A percentile compares a stretch with the other conserved stretches of the same genome.
phyloP scores from a whole-genome alignment of 2,329 filamentous ascomycete genomes.

The Paracoccidioides lutzii region DNA sequence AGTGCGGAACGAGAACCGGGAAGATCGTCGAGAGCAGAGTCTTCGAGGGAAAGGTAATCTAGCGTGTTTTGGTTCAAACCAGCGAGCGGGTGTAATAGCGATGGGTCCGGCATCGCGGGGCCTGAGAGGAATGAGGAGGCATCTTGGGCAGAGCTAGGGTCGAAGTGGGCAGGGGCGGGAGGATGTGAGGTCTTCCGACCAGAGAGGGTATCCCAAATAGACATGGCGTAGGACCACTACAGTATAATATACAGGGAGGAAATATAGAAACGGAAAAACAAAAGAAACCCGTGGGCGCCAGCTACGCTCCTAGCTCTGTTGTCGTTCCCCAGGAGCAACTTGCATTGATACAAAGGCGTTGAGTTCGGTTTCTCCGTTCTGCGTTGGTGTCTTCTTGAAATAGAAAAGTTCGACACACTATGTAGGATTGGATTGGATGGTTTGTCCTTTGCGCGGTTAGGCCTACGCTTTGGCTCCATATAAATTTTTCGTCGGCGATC shows the following conservation, averaged over 20 bases:
- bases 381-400: background rate
- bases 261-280: constrained; percentile 13
- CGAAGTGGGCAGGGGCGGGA: constrained; percentile 49
- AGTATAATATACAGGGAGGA: constrained; percentile 17
- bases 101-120: constrained; percentile 69
- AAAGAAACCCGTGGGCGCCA: constrained; percentile 9
- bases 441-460: background rate
- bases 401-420: background rate
- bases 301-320: constrained; percentile 1
- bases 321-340: background rate
- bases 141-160: constrained; percentile 61
- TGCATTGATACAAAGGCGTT: background rate
- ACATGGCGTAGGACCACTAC: constrained; percentile 29
- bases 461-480: background rate
- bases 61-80: constrained; percentile 85
- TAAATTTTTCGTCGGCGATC: constrained; percentile 2
- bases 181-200: constrained; percentile 45
- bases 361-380: background rate
- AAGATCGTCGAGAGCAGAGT: constrained; percentile 73
- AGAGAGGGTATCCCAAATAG: constrained; percentile 49
- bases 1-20: constrained; percentile 77
- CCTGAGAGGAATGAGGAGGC: constrained; percentile 74
- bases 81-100: constrained; percentile 81
- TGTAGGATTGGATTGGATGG: background rate
- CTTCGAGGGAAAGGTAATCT: constrained; percentile 90